Evolutionary conservation across 1,139 yeast genomes (phyloP).

Genomic region (Candida anutae): DNA sequence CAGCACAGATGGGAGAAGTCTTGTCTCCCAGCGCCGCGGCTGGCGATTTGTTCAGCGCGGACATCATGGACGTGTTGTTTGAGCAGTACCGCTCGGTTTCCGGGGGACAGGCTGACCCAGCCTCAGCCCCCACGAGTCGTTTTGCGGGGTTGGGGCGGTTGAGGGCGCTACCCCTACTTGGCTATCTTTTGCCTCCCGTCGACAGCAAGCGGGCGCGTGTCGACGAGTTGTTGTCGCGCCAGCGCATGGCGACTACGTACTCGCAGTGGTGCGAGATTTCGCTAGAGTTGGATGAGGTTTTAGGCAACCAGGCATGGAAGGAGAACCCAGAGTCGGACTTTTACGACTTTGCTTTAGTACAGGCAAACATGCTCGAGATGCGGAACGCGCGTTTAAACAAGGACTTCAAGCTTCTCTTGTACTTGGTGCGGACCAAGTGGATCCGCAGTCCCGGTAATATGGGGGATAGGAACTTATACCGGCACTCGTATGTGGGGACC

Average conservation of each 20-base stretch:
- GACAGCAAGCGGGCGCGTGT: conserved; percentile 22
- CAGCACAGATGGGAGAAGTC: too few species aligned
- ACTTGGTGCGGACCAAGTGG: conserved; percentile 78
- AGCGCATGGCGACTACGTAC: conserved; percentile 57
- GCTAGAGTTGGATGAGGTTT: conserved; percentile 51
- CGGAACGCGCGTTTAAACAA: conserved; percentile 47
- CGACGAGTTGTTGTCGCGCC: conserved; percentile 34
- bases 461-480: conserved; percentile 72
- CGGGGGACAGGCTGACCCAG: too few species aligned
- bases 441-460: conserved; percentile 80
- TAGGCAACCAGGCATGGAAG: conserved; percentile 70
- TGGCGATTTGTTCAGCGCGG: neutral
- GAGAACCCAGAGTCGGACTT: conserved; percentile 47
- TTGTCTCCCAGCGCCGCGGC: neutral
- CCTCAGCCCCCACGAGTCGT: too few species aligned
- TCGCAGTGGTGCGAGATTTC: conserved; percentile 65
- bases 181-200: conserved; percentile 17
- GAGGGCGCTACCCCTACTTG: conserved; percentile 20
- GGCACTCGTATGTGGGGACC: conserved; percentile 81
- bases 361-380: conserved; percentile 48
- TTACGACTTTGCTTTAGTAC: conserved; percentile 65
- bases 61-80: conserved; percentile 5
- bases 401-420: conserved; percentile 57
- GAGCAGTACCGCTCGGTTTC: conserved; percentile 3
- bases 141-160: too few species aligned